Evolutionary conservation across 2,329 filamentous ascomycete species (phyloP).

Genomic region (Colletotrichum zoysiae): DNA sequence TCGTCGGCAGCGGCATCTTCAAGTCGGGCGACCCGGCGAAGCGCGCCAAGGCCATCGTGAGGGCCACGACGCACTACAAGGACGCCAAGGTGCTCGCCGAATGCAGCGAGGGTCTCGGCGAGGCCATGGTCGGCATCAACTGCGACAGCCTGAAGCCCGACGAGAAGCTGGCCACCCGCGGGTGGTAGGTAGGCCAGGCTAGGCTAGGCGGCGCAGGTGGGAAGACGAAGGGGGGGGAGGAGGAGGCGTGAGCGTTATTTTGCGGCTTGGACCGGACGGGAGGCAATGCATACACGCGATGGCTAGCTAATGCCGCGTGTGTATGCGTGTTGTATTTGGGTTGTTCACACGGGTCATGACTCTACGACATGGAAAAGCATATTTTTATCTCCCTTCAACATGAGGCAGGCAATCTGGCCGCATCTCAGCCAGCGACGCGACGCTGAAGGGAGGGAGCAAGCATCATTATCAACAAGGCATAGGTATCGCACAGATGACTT

Average conservation of each 20-base stretch:
- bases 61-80: constrained; percentile 90
- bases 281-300: background rate
- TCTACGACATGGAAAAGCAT: constrained; percentile 40
- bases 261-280: background rate
- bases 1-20: constrained; percentile 97
- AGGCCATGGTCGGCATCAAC: constrained; percentile 98
- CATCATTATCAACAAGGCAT: constrained; percentile 30
- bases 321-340: constrained; percentile 13
- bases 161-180: constrained; percentile 86
- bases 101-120: constrained; percentile 89
- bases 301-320: background rate
- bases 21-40: constrained; percentile 93
- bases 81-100: constrained; percentile 89
- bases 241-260: background rate
- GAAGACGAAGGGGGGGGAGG: no score
- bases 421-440: constrained; percentile 30
- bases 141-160: constrained; percentile 80
- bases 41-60: constrained; percentile 93
- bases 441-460: background rate
- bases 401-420: constrained; percentile 34
- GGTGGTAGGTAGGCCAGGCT: constrained; percentile 80
- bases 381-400: constrained; percentile 21
- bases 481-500: background rate
- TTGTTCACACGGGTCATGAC: constrained; percentile 39
- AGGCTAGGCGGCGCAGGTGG: no score